A percentile compares a stretch with the other conserved stretches of the same genome.
These are phyloP conservation scores for Aspergillus taichungensis DNA, from an alignment of 495 filamentous ascomycete genomes.

Conservation along the genomic window DNA sequence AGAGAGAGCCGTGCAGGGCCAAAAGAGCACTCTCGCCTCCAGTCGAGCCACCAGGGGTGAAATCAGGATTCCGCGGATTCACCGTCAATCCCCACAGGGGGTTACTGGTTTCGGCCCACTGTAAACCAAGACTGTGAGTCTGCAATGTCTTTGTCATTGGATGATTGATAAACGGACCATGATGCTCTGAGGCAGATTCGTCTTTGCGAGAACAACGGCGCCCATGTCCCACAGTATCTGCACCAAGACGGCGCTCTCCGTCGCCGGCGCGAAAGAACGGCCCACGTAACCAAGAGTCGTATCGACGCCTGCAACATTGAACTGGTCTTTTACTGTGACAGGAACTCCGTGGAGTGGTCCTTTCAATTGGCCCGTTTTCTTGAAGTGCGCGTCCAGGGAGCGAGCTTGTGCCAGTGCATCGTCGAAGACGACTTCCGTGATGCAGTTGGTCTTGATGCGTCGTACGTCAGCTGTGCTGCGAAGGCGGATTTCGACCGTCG, in stretches of 20 bases:
- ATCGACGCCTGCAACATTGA: slow-evolving; percentile 53
- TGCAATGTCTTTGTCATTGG: slow-evolving; percentile 28
- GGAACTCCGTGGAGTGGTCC: slow-evolving; percentile 62
- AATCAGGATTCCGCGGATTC: slow-evolving; percentile 38
- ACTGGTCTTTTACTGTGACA: slow-evolving; percentile 57
- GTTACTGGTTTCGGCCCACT: slow-evolving; percentile 47
- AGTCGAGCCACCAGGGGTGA: slow-evolving; percentile 50
- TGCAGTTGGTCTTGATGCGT: slow-evolving; percentile 42
- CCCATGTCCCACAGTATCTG: slow-evolving; percentile 39
- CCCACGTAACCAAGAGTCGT: slow-evolving; percentile 50
- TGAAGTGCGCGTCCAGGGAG: slow-evolving; percentile 43
- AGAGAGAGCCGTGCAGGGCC: slow-evolving; percentile 48
- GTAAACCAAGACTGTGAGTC: background rate
- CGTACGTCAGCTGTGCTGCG: background rate
- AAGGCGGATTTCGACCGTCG: background rate
- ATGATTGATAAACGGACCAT: slow-evolving; percentile 27
- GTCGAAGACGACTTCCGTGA: slow-evolving; percentile 58
- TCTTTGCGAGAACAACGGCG: slow-evolving; percentile 51
- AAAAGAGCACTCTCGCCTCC: slow-evolving; percentile 58
- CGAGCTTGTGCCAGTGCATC: slow-evolving; percentile 49
- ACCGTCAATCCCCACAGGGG: slow-evolving; percentile 45
- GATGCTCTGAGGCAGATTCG: slow-evolving; percentile 49
- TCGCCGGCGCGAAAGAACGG: slow-evolving; percentile 41
- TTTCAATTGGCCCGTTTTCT: slow-evolving; percentile 32
- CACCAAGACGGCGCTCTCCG: slow-evolving; percentile 40